phyloP scores from a whole-genome alignment of 208 protist genomes.

The Acanthamoeba lenticulata region DNA sequence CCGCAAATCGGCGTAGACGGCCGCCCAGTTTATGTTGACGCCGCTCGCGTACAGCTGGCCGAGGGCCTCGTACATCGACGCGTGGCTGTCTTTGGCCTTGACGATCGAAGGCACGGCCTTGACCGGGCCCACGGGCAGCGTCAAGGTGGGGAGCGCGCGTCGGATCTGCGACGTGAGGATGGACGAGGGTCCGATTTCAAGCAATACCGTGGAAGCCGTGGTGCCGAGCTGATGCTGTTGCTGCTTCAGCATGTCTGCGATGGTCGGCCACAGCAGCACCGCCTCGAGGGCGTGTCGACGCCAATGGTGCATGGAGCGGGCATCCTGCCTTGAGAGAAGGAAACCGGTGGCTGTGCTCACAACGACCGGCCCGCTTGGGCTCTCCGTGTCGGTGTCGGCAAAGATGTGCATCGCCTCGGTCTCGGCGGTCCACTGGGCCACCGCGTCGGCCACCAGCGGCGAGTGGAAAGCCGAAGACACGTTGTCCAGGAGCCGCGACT shows the following conservation, averaged over 20 bases:
- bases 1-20: slow-evolving; percentile 5
- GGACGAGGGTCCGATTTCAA: slow-evolving; percentile 39
- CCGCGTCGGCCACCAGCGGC: background rate
- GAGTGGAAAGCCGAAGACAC: slow-evolving; percentile 39
- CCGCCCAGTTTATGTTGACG: background rate
- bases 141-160: background rate
- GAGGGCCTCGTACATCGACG: slow-evolving; percentile 30
- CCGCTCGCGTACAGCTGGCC: slow-evolving; percentile 26
- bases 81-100: slow-evolving; percentile 25
- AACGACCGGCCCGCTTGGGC: background rate
- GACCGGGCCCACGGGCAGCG: background rate
- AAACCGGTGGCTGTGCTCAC: background rate
- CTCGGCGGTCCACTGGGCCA: background rate
- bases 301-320: slow-evolving; percentile 29
- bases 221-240: background rate
- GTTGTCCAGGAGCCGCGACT: background rate
- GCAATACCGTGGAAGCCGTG: background rate
- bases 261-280: slow-evolving; percentile 30
- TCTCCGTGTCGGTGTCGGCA: background rate
- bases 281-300: slow-evolving; percentile 9
- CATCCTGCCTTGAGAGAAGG: background rate
- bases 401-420: background rate
- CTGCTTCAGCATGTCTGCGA: background rate
- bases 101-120: background rate
- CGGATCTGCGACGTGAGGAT: slow-evolving; percentile 5